phyloP scores from a whole-genome alignment of 768 basidiomycete genomes.

The Boletus reticuloceps region DNA sequence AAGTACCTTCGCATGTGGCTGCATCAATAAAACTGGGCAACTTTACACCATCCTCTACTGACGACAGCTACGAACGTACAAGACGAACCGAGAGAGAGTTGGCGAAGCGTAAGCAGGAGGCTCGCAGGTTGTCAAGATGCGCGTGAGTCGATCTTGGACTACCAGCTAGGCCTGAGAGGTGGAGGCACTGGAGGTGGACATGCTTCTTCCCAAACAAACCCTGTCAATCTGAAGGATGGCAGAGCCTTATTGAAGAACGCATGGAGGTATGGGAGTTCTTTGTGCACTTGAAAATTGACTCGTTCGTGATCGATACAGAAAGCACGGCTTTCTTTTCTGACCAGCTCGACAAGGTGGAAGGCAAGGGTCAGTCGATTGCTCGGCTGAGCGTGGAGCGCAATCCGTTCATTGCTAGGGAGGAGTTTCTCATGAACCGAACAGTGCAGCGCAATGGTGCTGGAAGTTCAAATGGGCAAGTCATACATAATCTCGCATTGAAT shows the following conservation, averaged over 20 bases:
- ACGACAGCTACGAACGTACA: constrained; percentile 36
- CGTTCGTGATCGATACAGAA: too few species aligned
- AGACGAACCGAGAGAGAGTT: constrained; percentile 47
- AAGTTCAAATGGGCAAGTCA: constrained; percentile 61
- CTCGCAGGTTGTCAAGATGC: constrained; percentile 60
- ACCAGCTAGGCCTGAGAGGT: constrained; percentile 58
- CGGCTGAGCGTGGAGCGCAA: constrained; percentile 12
- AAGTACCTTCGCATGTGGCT: constrained; percentile 55
- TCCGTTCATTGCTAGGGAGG: constrained; percentile 69
- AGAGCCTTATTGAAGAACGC: constrained; percentile 68
- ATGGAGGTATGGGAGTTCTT: constrained; percentile 58
- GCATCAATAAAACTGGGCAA: constrained; percentile 55
- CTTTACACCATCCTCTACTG: constrained; percentile 33
- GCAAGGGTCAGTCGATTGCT: constrained; percentile 54
- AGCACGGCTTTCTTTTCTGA: too few species aligned
- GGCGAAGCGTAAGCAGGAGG: constrained; percentile 49
- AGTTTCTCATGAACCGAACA: constrained; percentile 88
- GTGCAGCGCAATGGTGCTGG: constrained; percentile 80
- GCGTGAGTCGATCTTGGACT: constrained; percentile 72
- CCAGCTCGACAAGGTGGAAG: constrained; percentile 68
- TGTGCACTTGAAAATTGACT: too few species aligned
- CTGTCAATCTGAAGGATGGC: constrained; percentile 71
- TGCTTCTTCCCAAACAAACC: constrained; percentile 42
- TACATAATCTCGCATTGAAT: constrained; percentile 17
- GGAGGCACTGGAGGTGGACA: constrained; percentile 1